These are phyloP conservation scores for Helenozyma rhizophorensis DNA, from an alignment of 805 yeast genomes.

Conservation along the genomic window DNA sequence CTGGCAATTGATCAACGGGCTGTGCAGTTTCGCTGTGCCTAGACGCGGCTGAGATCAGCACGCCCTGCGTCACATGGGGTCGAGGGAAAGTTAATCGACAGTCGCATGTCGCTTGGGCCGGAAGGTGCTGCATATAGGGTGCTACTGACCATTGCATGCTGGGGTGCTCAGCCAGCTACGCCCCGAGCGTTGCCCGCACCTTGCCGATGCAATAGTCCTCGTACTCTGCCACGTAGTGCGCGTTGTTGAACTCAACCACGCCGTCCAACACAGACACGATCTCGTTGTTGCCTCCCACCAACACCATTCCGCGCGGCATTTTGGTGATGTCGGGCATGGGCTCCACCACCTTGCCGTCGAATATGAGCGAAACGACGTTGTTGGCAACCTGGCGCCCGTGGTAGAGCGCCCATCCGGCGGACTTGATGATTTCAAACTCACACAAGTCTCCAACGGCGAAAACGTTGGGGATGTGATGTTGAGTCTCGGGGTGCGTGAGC, in stretches of 20 bases:
- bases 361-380: conserved; percentile 27
- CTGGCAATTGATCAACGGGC: no score
- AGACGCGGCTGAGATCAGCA: no score
- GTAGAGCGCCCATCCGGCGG: conserved; percentile 44
- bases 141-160: no score
- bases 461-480: conserved; percentile 18
- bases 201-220: conserved; percentile 41
- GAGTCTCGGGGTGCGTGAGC: conserved; percentile 16
- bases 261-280: conserved; percentile 34
- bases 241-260: conserved; percentile 28
- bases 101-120: no score
- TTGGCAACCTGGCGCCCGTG: conserved; percentile 38
- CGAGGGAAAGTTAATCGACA: no score
- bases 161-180: conserved; percentile 6
- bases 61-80: no score
- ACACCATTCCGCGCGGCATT: conserved; percentile 40
- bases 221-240: conserved; percentile 33
- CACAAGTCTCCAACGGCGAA: conserved; percentile 39
- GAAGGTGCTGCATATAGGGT: no score
- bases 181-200: conserved; percentile 32
- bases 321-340: conserved; percentile 27
- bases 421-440: conserved; percentile 36
- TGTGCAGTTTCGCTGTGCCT: no score
- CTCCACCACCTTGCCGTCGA: conserved; percentile 29
- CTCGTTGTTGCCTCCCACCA: conserved; percentile 37